Evolutionary conservation across 1,284 basidiomycete genomes (phyloP).

Genomic region (Puccinia horiana): DNA sequence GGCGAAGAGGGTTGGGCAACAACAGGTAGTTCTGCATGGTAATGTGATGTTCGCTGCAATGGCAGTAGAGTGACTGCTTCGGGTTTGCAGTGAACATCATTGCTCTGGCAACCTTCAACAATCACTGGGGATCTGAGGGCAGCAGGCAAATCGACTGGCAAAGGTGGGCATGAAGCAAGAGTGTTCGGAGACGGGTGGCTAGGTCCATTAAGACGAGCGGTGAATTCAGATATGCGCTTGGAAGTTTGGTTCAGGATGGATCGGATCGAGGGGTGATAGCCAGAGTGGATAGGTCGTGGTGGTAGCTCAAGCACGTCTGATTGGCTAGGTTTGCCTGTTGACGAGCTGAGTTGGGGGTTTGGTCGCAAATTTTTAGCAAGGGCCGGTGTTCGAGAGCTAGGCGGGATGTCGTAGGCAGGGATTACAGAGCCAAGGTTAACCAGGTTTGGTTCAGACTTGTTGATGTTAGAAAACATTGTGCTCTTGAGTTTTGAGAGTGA

Average conservation of each 20-base stretch:
- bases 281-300: not conserved
- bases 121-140: not conserved
- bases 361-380: not conserved
- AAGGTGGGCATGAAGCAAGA: not conserved
- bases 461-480: conserved; percentile 28
- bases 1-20: not conserved
- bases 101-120: not conserved
- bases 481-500: conserved; percentile 24
- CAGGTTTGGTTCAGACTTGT: conserved; percentile 38
- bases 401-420: not conserved
- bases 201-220: conserved; percentile 32
- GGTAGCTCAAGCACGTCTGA: not conserved
- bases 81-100: not conserved
- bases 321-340: conserved; percentile 2
- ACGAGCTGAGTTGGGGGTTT: not conserved
- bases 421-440: not conserved
- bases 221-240: conserved; percentile 35
- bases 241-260: conserved; percentile 33
- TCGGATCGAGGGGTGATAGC: conserved; percentile 24
- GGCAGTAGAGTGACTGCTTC: not conserved
- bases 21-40: not conserved
- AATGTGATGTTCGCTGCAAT: not conserved
- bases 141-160: not conserved
- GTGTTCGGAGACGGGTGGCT: not conserved
- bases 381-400: not conserved